Conservation (phyloP, 805 yeast genomes). For the Kodamaea lidongshanica region DNA sequence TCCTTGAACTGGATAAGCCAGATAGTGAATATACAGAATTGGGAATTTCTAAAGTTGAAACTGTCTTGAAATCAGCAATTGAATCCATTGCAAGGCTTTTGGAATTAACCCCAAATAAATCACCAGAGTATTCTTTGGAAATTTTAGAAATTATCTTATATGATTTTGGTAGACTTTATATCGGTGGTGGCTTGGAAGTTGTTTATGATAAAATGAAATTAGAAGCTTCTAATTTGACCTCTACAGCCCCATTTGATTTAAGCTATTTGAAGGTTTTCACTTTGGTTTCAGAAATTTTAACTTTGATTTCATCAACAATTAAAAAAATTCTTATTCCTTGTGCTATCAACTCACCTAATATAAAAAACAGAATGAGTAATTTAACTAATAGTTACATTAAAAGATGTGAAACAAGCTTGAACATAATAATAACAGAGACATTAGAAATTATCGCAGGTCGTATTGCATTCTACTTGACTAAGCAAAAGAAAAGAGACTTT, state of each 20-base stretch:
- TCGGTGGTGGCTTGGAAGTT: conserved; percentile 70
- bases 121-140: conserved; percentile 58
- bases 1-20: conserved; percentile 12
- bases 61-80: conserved; percentile 57
- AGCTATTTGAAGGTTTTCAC: conserved; percentile 45
- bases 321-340: conserved; percentile 73
- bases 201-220: conserved; percentile 45
- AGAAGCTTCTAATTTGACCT: conserved; percentile 26
- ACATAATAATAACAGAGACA: conserved; percentile 56
- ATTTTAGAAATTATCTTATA: conserved; percentile 60
- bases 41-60: conserved; percentile 48
- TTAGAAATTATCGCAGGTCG: conserved; percentile 47
- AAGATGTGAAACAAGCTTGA: conserved; percentile 59
- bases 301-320: conserved; percentile 62
- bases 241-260: conserved; percentile 33
- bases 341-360: conserved; percentile 51
- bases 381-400: conserved; percentile 56
- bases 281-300: conserved; percentile 52
- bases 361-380: conserved; percentile 53
- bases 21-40: conserved; percentile 22
- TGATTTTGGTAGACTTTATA: conserved; percentile 67
- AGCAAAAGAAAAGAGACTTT: conserved; percentile 75
- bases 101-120: conserved; percentile 60
- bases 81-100: conserved; percentile 74
- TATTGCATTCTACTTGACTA: conserved; percentile 42